These are phyloP conservation scores for Colletotrichum chlorophyti DNA, from an alignment of 2,329 filamentous ascomycete genomes.

Conservation along the genomic window DNA sequence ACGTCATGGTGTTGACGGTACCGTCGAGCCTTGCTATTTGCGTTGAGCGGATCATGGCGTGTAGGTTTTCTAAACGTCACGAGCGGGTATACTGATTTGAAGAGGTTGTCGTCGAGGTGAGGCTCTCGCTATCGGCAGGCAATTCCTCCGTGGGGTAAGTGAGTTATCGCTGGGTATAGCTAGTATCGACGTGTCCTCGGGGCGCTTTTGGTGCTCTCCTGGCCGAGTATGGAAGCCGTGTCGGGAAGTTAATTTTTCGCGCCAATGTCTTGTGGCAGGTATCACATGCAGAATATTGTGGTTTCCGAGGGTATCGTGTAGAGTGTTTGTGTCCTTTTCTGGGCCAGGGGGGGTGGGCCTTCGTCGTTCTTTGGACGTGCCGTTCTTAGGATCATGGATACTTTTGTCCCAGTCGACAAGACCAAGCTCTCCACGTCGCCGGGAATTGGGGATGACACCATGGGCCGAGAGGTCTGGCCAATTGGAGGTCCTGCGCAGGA, in stretches of 20 bases:
- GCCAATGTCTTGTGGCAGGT: too few species aligned
- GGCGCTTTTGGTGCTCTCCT: neutral
- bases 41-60: constrained; percentile 83
- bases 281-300: too few species aligned
- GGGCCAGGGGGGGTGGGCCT: constrained; percentile 8
- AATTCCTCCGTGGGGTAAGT: too few species aligned
- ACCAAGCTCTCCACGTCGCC: constrained; percentile 9
- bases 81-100: too few species aligned
- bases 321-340: constrained; percentile 16
- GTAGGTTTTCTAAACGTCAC: constrained; percentile 2
- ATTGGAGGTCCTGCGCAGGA: neutral
- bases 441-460: constrained; percentile 23
- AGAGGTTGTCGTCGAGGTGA: neutral
- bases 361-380: neutral
- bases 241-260: too few species aligned
- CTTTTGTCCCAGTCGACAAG: too few species aligned
- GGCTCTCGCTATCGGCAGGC: neutral
- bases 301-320: neutral
- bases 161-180: constrained; percentile 1
- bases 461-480: constrained; percentile 16
- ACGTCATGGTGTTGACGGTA: constrained; percentile 48
- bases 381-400: constrained; percentile 17
- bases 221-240: too few species aligned
- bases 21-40: constrained; percentile 95
- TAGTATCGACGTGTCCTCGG: constrained; percentile 21